Evolutionary conservation across 257 asterid genomes (phyloP), one percentile per base, ranked within the genome.

Genomic region (Anisodus tanguticus): DNA sequence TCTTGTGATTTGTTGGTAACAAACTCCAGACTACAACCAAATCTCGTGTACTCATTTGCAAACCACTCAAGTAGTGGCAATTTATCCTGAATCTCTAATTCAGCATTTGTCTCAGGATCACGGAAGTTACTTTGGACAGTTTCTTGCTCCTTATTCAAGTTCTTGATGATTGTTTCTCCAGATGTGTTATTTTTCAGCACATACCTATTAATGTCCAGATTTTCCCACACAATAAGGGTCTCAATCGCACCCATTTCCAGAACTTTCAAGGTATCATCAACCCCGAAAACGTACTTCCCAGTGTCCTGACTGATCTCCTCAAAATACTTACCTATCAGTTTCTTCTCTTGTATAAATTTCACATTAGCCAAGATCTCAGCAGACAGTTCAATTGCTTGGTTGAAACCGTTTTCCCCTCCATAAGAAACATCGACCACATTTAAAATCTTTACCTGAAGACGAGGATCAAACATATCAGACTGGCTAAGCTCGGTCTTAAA

Each of bases 251-350:
- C 89, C 91, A 88, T 86, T 85, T 88, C 91, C 55, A 88, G 84
- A 77, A 76, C 89, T 68, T 86, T 88, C 82, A 88, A 68, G 2
- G 91, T 88, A 78, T 88, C 91, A 37, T 85, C 91, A 67, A 83
- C 88, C 8, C 88, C 91, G 26, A 88, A 86, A 55, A 88, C 91
- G 49, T 88, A 88, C 82, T 88, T 88, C 13, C 91, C 91, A 11
- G 91, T 88, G 80, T 88, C 91, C 82, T 88, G 91, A 64, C 91
- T 85, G 3, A 88, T 88, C 83, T 88, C 91, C 89, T 88, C 91
- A 81, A 87, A 88, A 31, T 87, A 88, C 51, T 87, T 88, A 13
- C 91, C 91, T 35, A 88, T 88, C 49, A 88, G 79, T 47, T 86
- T 86, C 86, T 88, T 88, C 81, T 88, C 91, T 83, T 88, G 89